A percentile compares a stretch with the other conserved stretches of the same genome.
phyloP scores from a whole-genome alignment of 768 basidiomycete species.

The Epithele typhae region DNA sequence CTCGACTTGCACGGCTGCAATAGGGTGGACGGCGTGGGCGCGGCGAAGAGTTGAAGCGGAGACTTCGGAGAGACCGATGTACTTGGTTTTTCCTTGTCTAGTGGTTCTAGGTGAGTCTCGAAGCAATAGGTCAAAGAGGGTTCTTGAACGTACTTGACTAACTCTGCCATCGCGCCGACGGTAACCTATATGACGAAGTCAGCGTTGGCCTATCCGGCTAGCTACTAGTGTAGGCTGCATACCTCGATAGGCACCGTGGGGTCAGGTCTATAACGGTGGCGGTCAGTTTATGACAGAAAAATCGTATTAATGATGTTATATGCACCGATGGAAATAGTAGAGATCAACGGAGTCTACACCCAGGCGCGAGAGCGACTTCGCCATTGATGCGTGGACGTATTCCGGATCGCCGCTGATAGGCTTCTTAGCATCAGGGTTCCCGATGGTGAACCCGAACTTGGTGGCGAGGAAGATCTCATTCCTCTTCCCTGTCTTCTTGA shows the following conservation, averaged over 20 bases:
- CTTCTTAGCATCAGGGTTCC: conserved; percentile 4
- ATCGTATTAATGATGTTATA: conserved; percentile 9
- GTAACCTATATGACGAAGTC: no score
- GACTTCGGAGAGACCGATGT: conserved; percentile 27
- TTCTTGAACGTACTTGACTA: conserved; percentile 18
- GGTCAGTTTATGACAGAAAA: conserved; percentile 14
- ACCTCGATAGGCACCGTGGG: conserved; percentile 23
- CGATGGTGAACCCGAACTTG: conserved; percentile 43
- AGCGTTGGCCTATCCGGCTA: no score
- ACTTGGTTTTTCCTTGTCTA: conserved; percentile 25
- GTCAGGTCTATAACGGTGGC: conserved; percentile 24
- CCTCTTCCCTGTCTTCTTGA: conserved; percentile 48
- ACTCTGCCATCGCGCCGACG: conserved; percentile 24
- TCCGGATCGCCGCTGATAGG: conserved; percentile 33
- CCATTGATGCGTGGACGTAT: conserved; percentile 34
- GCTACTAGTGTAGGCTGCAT: no score
- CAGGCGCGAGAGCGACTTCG: conserved; percentile 36
- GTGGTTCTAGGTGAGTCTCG: background rate
- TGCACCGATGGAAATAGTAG: conserved; percentile 36
- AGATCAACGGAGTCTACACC: conserved; percentile 35
- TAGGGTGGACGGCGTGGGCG: conserved; percentile 39
- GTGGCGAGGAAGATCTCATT: conserved; percentile 57
- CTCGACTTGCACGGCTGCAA: conserved; percentile 42
- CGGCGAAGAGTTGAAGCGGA: conserved; percentile 19
- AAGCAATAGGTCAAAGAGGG: background rate